Base-by-base conservation (phyloP, 192 early-diverging fungal genomes). In the Borealophlyctis nickersoniae region DNA sequence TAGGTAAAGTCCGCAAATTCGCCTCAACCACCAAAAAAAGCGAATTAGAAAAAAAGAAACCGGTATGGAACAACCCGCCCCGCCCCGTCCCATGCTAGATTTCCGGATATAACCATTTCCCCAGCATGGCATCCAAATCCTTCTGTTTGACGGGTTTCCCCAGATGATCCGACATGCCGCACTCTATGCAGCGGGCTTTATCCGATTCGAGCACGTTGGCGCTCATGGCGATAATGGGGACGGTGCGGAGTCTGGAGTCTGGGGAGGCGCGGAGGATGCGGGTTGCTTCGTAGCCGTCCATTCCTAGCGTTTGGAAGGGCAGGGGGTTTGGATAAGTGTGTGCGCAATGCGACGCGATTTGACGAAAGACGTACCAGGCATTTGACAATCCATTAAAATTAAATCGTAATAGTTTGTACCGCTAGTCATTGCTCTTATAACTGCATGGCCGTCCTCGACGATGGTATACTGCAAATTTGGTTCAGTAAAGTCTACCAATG, bases 351-450 rank as follows among this genome's bases (percentile, higher is more conserved):
- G n/a, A n/a, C n/a, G n/a, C n/a, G n/a, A n/a, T n/a, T n/a, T n/a
- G n/a, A n/a, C n/a, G n/a, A n/a, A n/a, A n/a, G 48, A 54, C 65
- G 58, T 57, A 7, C 35, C 29, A 4, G 65, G 65, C 65, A 66
- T 66, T 13, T 28, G 19, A 34, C 19, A 13, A 33, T 66, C 65
- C 65, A 59, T 66, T n/a, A n/a, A n/a, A n/a, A n/a, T n/a, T n/a
- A n/a, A n/a, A n/a, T n/a, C n/a, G n/a, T n/a, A n/a, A n/a, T n/a
- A n/a, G n/a, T n/a, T n/a, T n/a, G n/a, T n/a, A n/a, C n/a, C n/a
- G n/a, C n/a, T n/a, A n/a, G n/a, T n/a, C n/a, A n/a, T n/a, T n/a
- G n/a, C n/a, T n/a, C n/a, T n/a, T n/a, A n/a, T n/a, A n/a, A n/a
- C n/a, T n/a, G n/a, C n/a, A n/a, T n/a, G n/a, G n/a, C n/a, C n/a